A percentile compares a stretch with the other conserved stretches of the same genome.
Conservation (phyloP, 352 stramenopile species). For the Globisporangium cystogenes region DNA sequence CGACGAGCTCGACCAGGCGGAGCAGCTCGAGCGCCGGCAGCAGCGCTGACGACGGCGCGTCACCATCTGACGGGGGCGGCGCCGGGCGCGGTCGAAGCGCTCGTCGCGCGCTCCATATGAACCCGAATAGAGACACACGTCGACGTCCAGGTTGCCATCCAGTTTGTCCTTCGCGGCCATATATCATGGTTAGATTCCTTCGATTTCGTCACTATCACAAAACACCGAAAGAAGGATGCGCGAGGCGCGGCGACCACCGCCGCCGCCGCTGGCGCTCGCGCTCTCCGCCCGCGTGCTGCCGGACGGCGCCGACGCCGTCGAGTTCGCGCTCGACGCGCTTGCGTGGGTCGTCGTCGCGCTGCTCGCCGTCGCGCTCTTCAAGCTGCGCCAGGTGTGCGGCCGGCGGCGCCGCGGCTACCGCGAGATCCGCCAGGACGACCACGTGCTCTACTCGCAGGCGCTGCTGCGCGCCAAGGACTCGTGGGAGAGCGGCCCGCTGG, state of each 20-base stretch:
- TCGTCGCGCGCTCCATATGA: background rate
- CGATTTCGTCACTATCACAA: background rate
- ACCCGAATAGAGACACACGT: slow-evolving; percentile 1
- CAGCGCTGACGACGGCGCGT: background rate
- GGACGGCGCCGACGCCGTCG: slow-evolving; percentile 10
- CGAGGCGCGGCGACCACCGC: background rate
- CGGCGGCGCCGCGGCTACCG: slow-evolving; percentile 47
- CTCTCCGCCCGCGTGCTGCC: background rate
- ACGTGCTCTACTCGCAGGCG: slow-evolving; percentile 51
- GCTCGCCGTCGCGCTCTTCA: slow-evolving; percentile 39
- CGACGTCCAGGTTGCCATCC: too few species aligned
- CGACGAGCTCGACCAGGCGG: slow-evolving; percentile 28
- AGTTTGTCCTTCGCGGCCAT: too few species aligned
- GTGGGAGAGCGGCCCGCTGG: slow-evolving; percentile 37
- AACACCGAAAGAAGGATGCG: background rate
- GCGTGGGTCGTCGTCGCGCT: slow-evolving; percentile 37
- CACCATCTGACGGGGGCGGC: too few species aligned
- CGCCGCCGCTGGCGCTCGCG: slow-evolving; percentile 1
- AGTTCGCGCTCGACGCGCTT: slow-evolving; percentile 32
- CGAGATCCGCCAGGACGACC: slow-evolving; percentile 47
- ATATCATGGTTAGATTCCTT: too few species aligned
- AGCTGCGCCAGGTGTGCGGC: slow-evolving; percentile 29
- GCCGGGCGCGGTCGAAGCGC: background rate
- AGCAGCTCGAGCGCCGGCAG: background rate
- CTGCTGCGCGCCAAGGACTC: slow-evolving; percentile 65